Percentiles rank a stretch among this genome's conserved stretches.
Conservation (phyloP, 148 eudicot genomes). For the Persicaria maculosa region DNA sequence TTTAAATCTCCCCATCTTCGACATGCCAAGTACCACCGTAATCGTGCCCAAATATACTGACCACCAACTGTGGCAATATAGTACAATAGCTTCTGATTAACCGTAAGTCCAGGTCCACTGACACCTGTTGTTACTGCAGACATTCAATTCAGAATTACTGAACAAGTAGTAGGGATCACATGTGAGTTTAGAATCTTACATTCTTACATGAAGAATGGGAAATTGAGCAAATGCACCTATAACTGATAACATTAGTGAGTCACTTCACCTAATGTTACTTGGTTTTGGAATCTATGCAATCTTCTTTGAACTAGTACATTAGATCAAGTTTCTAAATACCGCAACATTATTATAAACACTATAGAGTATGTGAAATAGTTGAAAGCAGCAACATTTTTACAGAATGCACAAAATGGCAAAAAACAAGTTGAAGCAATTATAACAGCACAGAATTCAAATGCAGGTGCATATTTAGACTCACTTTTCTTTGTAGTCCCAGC, state of each 20-base stretch:
- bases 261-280: neutral
- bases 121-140: constrained; percentile 68
- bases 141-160: constrained; percentile 9
- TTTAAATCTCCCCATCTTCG: constrained; percentile 95
- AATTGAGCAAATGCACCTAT: neutral
- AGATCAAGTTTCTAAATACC: neutral
- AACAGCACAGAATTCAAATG: neutral
- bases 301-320: neutral
- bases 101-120: constrained; percentile 90
- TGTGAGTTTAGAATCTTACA: neutral
- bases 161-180: neutral
- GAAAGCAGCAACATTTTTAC: neutral
- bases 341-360: neutral
- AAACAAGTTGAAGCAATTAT: neutral
- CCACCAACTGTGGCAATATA: constrained; percentile 88
- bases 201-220: neutral
- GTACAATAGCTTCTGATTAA: constrained; percentile 83
- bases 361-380: neutral
- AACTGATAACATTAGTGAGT: neutral
- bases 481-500: constrained; percentile 64
- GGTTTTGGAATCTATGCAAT: neutral
- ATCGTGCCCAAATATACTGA: constrained; percentile 78
- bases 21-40: constrained; percentile 86
- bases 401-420: neutral
- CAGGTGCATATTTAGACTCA: constrained; percentile 17